These are phyloP conservation scores for Mangifera indica DNA, from an alignment of 345 rosid species.

Conservation along the genomic window DNA sequence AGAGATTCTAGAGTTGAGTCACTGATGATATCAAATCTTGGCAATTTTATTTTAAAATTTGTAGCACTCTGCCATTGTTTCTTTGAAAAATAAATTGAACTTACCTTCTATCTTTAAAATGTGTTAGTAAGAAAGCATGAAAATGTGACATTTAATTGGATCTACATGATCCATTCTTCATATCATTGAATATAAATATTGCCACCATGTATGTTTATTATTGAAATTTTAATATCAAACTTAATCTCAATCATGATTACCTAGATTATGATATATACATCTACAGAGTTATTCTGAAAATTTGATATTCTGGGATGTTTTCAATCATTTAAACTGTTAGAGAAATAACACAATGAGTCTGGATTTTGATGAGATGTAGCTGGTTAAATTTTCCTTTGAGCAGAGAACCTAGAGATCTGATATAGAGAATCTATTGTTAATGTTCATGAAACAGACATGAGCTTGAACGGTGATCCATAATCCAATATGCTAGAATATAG, in stretches of 20 bases:
- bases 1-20: slow-evolving; percentile 1
- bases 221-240: not conserved
- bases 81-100: slow-evolving; percentile 1
- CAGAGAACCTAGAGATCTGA: not conserved
- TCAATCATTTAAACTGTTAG: not conserved
- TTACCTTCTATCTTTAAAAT: not conserved
- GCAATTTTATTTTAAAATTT: not conserved
- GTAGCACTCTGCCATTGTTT: not conserved
- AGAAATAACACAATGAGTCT: not conserved
- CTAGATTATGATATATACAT: not conserved
- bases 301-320: not conserved
- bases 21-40: not conserved
- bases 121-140: no score
- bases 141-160: no score
- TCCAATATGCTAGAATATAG: not conserved
- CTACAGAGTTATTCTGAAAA: not conserved
- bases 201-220: no score
- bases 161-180: no score
- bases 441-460: not conserved
- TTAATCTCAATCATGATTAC: not conserved
- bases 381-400: not conserved
- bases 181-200: no score
- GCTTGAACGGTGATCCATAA: not conserved
- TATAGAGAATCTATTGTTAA: not conserved
- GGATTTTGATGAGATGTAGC: not conserved